Evolutionary conservation across 2,329 filamentous ascomycete genomes (phyloP).

Genomic region (Talaromyces atroroseus): DNA sequence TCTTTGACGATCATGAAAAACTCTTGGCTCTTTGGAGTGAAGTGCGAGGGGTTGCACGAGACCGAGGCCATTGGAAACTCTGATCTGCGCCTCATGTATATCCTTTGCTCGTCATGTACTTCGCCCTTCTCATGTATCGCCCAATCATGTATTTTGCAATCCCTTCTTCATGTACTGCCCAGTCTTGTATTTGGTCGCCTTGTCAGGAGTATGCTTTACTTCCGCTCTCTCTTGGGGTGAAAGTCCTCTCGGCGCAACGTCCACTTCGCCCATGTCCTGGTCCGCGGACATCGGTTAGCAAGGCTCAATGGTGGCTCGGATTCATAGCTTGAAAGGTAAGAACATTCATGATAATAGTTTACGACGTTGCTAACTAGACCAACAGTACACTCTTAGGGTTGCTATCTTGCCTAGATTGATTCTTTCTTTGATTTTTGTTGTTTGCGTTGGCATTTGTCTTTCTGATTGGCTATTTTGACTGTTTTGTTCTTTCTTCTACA

Average conservation of each 20-base stretch:
- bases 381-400: too few species aligned
- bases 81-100: slow-evolving; percentile 7
- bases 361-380: too few species aligned
- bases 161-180: neutral
- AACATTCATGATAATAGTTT: too few species aligned
- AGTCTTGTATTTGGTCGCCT: neutral
- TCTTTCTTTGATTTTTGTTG: too few species aligned
- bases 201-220: slow-evolving; percentile 1
- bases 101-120: neutral
- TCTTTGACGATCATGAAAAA: neutral
- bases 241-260: neutral
- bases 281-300: slow-evolving; percentile 1
- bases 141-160: neutral
- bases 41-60: slow-evolving; percentile 13
- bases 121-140: neutral
- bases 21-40: slow-evolving; percentile 15
- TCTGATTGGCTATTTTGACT: too few species aligned
- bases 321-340: neutral
- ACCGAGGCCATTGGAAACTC: slow-evolving; percentile 7
- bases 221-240: neutral
- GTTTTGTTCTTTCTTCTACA: too few species aligned
- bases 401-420: too few species aligned
- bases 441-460: too few species aligned
- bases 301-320: neutral
- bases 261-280: neutral